A percentile compares a stretch with the other conserved stretches of the same genome.
phyloP scores from a whole-genome alignment of 2,329 filamentous ascomycete species.

The Rutstroemia sp. region DNA sequence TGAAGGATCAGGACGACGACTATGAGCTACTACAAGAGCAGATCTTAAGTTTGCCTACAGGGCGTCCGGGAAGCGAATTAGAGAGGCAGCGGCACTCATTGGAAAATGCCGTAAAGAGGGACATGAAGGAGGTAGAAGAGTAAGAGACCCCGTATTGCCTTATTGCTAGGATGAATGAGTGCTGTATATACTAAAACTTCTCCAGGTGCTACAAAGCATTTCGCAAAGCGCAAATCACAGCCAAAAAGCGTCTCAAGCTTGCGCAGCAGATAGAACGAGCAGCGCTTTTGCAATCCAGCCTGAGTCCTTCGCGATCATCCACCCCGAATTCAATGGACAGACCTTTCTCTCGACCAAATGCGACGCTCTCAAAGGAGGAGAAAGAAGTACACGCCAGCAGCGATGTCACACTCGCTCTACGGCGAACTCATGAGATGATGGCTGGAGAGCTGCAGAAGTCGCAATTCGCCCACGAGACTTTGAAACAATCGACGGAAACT shows the following conservation, averaged over 20 bases:
- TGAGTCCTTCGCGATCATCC: constrained; percentile 15
- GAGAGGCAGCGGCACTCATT: constrained; percentile 59
- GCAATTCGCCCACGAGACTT: constrained; percentile 81
- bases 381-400: constrained; percentile 66
- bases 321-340: constrained; percentile 33
- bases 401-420: constrained; percentile 77
- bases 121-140: constrained; percentile 66
- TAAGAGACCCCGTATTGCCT: too few species aligned
- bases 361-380: constrained; percentile 51
- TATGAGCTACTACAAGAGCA: constrained; percentile 76
- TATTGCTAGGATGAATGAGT: too few species aligned
- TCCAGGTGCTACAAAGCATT: constrained; percentile 46
- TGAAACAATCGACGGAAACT: constrained; percentile 76
- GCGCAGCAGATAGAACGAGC: constrained; percentile 73
- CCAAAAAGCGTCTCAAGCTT: constrained; percentile 65
- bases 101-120: constrained; percentile 56
- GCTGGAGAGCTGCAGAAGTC: constrained; percentile 77
- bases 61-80: constrained; percentile 43
- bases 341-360: constrained; percentile 14
- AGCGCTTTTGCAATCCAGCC: constrained; percentile 55
- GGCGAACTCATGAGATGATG: constrained; percentile 82
- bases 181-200: not conserved
- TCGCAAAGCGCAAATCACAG: constrained; percentile 72
- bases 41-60: constrained; percentile 50
- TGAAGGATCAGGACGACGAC: constrained; percentile 77